phyloP scores from a whole-genome alignment of 163 green algal genomes.

The Scenedesmus sp. region DNA sequence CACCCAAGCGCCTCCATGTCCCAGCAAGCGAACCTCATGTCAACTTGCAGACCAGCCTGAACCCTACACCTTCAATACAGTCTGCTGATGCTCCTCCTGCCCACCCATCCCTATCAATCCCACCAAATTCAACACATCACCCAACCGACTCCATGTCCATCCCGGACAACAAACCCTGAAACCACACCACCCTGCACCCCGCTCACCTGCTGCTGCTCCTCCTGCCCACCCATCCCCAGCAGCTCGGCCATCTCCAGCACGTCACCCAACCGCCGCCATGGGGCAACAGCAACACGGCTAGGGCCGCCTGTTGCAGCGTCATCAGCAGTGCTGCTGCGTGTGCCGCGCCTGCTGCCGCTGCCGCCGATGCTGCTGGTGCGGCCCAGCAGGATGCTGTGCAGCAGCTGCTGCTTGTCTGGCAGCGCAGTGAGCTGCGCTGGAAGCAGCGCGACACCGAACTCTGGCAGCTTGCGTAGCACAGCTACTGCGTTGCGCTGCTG shows the following conservation, averaged over 20 bases:
- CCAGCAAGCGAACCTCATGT: too few species aligned
- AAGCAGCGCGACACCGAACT: conserved; percentile 53
- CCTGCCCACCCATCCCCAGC: conserved; percentile 34
- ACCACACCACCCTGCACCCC: background rate
- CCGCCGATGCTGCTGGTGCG: background rate
- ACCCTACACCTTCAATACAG: background rate
- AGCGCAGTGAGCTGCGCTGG: conserved; percentile 46
- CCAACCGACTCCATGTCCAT: conserved; percentile 35
- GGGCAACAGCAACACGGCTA: conserved; percentile 21
- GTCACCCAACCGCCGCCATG: conserved; percentile 47
- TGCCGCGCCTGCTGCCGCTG: conserved; percentile 10
- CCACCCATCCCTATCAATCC: conserved; percentile 25
- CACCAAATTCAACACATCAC: conserved; percentile 38
- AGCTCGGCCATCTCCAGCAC: conserved; percentile 54
- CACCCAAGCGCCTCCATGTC: too few species aligned
- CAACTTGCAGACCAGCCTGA: too few species aligned
- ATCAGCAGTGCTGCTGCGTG: too few species aligned
- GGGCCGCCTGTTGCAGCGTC: background rate
- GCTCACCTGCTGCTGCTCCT: conserved; percentile 34
- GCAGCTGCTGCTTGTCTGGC: conserved; percentile 47
- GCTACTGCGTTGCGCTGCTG: conserved; percentile 27
- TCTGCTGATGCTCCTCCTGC: conserved; percentile 1
- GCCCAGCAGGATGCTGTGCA: conserved; percentile 33
- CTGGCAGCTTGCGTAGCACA: conserved; percentile 44
- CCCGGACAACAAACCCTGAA: conserved; percentile 2